Evolutionary conservation across 768 basidiomycete genomes (phyloP), one percentile per base, ranked within the genome.

Genomic region (Boletus barrowsii): DNA sequence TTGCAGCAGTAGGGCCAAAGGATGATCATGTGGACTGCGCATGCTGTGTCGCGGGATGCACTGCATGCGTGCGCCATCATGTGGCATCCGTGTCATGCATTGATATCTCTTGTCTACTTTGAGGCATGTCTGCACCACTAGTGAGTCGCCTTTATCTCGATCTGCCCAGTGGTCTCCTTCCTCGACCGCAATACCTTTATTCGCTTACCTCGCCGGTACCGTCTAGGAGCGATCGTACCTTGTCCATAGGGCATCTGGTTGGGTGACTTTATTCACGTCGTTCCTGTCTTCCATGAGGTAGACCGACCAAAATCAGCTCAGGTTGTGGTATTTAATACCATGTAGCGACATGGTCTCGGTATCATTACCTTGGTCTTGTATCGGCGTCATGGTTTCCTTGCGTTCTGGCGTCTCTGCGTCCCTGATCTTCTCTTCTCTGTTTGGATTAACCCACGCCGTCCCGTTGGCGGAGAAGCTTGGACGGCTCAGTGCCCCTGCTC

Each of bases 401-500:
- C 47, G 10, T 47, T 55, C 26, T 14, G 5, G 39, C 9, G 9
- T 68, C 17, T 35, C 51, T 11, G 49, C 52, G 0, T 50, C 48
- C 10, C 9, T 55, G 2, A 20, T 50, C 10, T 33, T 56, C 20
- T 48, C 47, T 40, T 57, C 55, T 24, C 48, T 58, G 18, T 33
- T 64, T 11, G 43, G 46, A 51, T 52, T 35, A 6, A 39, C 53
- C 1, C 10, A 47, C 4, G 67, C 62, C 3, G 30, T 48, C 36
- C 64, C 67, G 5, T 50, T 71, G n/a, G 56, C 47, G 17, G 57
- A 68, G 2, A 70, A 58, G 15, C 57, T 70, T 24, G 17, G 39
- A n/a, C 29, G 26, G 14, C 60, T 68, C 45, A 70, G 56, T 47
- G 56, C 57, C 2, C 1, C 20, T 22, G 64, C 68, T 24, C 67